Conservation (phyloP, 176 grass and related monocot species). For the Luzula sylvatica region DNA sequence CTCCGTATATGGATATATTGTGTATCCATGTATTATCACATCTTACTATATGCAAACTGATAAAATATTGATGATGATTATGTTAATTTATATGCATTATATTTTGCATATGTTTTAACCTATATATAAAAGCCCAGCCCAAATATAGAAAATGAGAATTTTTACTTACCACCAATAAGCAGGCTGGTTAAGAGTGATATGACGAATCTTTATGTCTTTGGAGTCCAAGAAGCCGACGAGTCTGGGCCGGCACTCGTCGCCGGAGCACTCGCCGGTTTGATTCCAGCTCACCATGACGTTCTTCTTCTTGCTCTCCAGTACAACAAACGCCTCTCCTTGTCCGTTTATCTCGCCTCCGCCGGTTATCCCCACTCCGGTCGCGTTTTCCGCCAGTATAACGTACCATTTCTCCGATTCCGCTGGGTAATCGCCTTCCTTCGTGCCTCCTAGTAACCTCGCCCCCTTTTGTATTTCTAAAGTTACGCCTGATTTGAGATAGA, state of each 20-base stretch:
- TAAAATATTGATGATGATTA: too few relatives aligned
- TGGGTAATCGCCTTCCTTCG: slow-evolving; percentile 64
- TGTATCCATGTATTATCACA: slow-evolving; percentile 46
- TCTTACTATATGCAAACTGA: slow-evolving; percentile 70
- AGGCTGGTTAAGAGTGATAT: slow-evolving; percentile 65
- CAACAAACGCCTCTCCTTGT: slow-evolving; percentile 67
- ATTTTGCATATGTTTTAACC: too few relatives aligned
- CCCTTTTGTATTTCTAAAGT: slow-evolving; percentile 52
- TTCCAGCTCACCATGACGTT: slow-evolving; percentile 99
- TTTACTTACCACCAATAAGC: slow-evolving; percentile 67
- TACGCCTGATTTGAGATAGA: slow-evolving; percentile 57
- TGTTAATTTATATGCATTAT: too few relatives aligned
- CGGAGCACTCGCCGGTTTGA: slow-evolving; percentile 48
- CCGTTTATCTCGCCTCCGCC: slow-evolving; percentile 93
- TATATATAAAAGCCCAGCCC: not conserved
- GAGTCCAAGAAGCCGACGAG: slow-evolving; percentile 90
- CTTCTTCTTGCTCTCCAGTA: slow-evolving; percentile 49
- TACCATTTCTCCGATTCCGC: slow-evolving; percentile 56
- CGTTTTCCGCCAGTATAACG: slow-evolving; percentile 78
- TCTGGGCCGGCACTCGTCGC: slow-evolving; percentile 75
- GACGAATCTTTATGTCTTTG: slow-evolving; percentile 45
- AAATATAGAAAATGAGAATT: not conserved
- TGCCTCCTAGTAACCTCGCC: slow-evolving; percentile 66
- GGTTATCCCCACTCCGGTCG: slow-evolving; percentile 48
- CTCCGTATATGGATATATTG: slow-evolving; percentile 68